phyloP scores from a whole-genome alignment of 2,329 filamentous ascomycete genomes.

The Parafenestella ontariensis region DNA sequence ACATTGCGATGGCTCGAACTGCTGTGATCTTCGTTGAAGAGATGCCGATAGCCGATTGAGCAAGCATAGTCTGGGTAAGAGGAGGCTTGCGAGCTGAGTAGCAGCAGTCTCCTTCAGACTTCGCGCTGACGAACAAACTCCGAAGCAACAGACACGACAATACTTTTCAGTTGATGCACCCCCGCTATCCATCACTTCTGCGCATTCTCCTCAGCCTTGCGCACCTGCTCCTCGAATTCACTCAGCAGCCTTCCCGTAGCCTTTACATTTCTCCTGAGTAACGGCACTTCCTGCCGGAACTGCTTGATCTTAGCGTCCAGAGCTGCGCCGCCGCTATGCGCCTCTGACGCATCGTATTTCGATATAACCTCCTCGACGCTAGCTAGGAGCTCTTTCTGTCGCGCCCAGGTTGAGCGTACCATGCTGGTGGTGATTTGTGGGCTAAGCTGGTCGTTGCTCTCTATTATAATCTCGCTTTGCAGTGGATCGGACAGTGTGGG shows the following conservation, averaged over 20 bases:
- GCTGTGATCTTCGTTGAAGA: not conserved
- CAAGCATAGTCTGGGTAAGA: not conserved
- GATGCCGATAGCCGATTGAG: not conserved
- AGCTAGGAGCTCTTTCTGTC: constrained; percentile 11
- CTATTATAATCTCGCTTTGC: not conserved
- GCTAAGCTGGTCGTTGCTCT: not conserved
- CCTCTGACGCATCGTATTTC: constrained; percentile 1
- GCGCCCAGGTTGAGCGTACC: constrained; percentile 10
- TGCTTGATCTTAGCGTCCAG: not conserved
- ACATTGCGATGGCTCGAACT: not conserved
- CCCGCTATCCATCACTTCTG: not conserved
- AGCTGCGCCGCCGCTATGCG: constrained; percentile 4
- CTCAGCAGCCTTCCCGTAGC: constrained; percentile 23
- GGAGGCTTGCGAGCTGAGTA: not conserved
- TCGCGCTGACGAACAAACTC: no score
- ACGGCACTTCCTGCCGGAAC: constrained; percentile 3
- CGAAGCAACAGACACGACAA: not conserved
- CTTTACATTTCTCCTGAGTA: constrained; percentile 14
- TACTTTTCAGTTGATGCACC: not conserved
- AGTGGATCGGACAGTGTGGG: not conserved
- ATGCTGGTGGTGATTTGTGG: constrained; percentile 8
- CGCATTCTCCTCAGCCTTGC: constrained; percentile 11
- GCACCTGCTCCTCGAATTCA: constrained; percentile 20
- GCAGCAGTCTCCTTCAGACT: no score
- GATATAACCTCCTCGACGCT: constrained; percentile 5